These are phyloP conservation scores for Pichia terricola DNA, from an alignment of 1,139 yeast genomes.

Conservation along the genomic window DNA sequence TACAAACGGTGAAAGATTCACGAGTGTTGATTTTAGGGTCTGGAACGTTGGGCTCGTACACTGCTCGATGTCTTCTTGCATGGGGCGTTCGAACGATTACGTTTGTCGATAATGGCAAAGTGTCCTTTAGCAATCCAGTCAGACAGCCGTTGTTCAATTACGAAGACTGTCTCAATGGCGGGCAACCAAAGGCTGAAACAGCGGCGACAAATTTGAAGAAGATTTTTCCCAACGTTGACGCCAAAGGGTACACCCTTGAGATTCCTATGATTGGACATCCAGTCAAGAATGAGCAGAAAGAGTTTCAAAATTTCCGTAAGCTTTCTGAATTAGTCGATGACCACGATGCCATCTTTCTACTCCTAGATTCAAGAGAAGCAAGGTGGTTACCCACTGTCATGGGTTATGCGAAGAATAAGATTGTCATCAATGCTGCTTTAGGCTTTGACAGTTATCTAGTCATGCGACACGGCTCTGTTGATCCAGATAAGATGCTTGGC, in stretches of 20 bases:
- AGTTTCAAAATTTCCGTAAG: slow-evolving; percentile 40
- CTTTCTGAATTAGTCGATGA: slow-evolving; percentile 45
- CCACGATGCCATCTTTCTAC: slow-evolving; percentile 69
- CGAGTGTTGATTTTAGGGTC: slow-evolving; percentile 81
- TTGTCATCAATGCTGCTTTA: slow-evolving; percentile 82
- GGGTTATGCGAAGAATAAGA: slow-evolving; percentile 55
- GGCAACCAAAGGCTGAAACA: slow-evolving; percentile 58
- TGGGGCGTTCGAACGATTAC: slow-evolving; percentile 90
- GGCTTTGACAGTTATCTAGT: slow-evolving; percentile 92
- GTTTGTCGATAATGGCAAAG: slow-evolving; percentile 80
- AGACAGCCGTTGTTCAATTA: slow-evolving; percentile 81
- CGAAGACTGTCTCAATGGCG: slow-evolving; percentile 67
- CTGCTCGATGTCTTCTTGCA: slow-evolving; percentile 73
- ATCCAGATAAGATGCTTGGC: slow-evolving; percentile 15
- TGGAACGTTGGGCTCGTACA: slow-evolving; percentile 92
- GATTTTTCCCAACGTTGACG: slow-evolving; percentile 68
- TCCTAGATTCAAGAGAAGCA: slow-evolving; percentile 92
- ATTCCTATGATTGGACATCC: slow-evolving; percentile 98
- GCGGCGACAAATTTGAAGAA: slow-evolving; percentile 68
- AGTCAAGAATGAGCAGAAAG: slow-evolving; percentile 40
- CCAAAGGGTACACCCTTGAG: slow-evolving; percentile 54
- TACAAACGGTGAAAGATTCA: slow-evolving; percentile 50
- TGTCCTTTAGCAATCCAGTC: slow-evolving; percentile 91
- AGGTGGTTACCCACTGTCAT: slow-evolving; percentile 93
- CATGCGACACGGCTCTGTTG: slow-evolving; percentile 72